These are phyloP conservation scores for Globisporangium spiculum DNA, from an alignment of 352 stramenopile species.

Conservation along the genomic window DNA sequence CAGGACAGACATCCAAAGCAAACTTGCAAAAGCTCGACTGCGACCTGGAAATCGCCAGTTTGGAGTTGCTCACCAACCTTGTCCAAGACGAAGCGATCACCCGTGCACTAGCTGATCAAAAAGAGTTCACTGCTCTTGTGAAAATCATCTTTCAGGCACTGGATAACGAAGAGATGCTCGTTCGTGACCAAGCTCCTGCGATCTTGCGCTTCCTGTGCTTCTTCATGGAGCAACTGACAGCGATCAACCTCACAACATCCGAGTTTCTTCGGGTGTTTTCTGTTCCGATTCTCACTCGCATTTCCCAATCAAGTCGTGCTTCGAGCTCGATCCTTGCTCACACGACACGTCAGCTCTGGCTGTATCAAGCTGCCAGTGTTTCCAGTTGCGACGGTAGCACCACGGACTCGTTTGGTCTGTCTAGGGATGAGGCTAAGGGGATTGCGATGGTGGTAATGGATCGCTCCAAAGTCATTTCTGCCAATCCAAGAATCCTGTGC, in stretches of 20 bases:
- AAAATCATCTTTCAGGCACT: neutral
- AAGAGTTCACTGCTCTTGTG: neutral
- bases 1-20: neutral
- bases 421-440: neutral
- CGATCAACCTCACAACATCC: neutral
- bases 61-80: conserved; percentile 11
- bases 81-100: conserved; percentile 3
- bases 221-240: conserved; percentile 10
- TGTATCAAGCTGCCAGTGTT: conserved; percentile 1
- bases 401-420: neutral
- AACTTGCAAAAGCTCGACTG: neutral
- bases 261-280: neutral
- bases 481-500: neutral
- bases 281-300: neutral
- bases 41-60: conserved; percentile 1
- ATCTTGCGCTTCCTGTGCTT: conserved; percentile 14
- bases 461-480: neutral
- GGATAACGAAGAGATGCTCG: neutral
- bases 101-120: neutral
- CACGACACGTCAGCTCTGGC: conserved; percentile 10
- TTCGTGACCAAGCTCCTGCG: neutral
- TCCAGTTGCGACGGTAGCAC: neutral
- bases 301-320: neutral
- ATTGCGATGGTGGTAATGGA: neutral
- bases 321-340: neutral